These are phyloP conservation scores for Puccinia coronata DNA, from an alignment of 1,284 basidiomycete genomes.

Conservation along the genomic window DNA sequence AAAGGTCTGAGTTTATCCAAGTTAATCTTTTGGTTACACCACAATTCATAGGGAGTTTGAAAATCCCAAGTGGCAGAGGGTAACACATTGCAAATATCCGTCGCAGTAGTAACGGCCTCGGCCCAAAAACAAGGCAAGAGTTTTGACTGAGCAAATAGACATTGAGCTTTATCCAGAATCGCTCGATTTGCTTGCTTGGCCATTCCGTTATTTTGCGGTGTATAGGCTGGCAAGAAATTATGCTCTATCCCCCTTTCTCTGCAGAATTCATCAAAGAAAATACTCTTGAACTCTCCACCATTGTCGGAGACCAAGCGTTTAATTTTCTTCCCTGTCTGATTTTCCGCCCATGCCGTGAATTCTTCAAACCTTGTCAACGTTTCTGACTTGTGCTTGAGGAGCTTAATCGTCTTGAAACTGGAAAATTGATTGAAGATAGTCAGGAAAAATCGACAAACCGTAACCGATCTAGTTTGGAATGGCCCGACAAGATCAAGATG, in stretches of 20 bases:
- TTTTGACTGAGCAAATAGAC: too few species aligned
- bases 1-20: background rate
- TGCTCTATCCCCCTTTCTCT: background rate
- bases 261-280: slow-evolving; percentile 6
- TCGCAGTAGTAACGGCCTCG: too few species aligned
- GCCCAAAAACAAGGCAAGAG: too few species aligned
- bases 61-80: too few species aligned
- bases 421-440: slow-evolving; percentile 1
- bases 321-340: background rate
- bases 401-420: too few species aligned
- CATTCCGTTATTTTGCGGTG: too few species aligned
- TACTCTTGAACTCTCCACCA: too few species aligned
- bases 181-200: background rate
- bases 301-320: slow-evolving; percentile 5
- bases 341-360: too few species aligned
- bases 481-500: slow-evolving; percentile 9
- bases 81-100: too few species aligned
- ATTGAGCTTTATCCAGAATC: background rate
- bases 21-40: background rate
- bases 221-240: background rate
- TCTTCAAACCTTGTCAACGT: background rate
- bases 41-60: slow-evolving; percentile 1
- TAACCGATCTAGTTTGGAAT: background rate
- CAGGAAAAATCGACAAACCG: background rate
- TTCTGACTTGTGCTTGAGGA: too few species aligned